Conservation (phyloP, 2,329 filamentous ascomycete species). For the Didymella segeticola region DNA sequence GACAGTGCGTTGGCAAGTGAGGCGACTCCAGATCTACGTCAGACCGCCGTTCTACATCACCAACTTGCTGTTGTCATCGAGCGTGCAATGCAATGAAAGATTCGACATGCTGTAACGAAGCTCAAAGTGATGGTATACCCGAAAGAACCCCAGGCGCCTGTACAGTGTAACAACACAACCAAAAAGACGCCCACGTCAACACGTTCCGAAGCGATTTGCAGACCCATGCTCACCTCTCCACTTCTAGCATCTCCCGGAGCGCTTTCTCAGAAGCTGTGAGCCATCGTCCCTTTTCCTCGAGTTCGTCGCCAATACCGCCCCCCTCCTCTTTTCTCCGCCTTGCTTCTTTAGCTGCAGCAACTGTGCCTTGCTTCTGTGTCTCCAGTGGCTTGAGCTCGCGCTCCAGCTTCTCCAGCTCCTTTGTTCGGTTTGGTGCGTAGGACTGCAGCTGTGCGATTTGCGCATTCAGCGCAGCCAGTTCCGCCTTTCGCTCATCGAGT, state of each 20-base stretch:
- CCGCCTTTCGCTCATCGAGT: slow-evolving; percentile 50
- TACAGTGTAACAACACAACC: not conserved
- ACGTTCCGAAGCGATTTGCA: not conserved
- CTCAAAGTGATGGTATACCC: slow-evolving; percentile 7
- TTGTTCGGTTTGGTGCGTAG: slow-evolving; percentile 69
- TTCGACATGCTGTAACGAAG: too few species aligned
- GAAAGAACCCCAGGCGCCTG: slow-evolving; percentile 5
- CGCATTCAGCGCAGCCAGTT: slow-evolving; percentile 51
- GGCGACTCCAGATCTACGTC: slow-evolving; percentile 16
- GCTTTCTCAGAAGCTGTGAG: slow-evolving; percentile 71
- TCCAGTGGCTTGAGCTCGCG: slow-evolving; percentile 74
- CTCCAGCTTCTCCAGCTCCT: slow-evolving; percentile 70
- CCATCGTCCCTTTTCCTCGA: slow-evolving; percentile 80
- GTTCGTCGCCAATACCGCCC: slow-evolving; percentile 71
- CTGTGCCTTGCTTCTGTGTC: slow-evolving; percentile 68
- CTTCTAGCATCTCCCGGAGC: slow-evolving; percentile 68
- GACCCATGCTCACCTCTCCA: slow-evolving; percentile 45
- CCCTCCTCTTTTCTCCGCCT: slow-evolving; percentile 69
- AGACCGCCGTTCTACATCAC: slow-evolving; percentile 8
- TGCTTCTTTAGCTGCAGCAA: slow-evolving; percentile 73
- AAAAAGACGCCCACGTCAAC: not conserved
- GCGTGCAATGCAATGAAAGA: not conserved
- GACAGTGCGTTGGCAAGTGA: slow-evolving; percentile 15
- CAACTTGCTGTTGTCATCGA: not conserved
- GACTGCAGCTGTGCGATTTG: slow-evolving; percentile 61